Evolutionary conservation across 805 yeast genomes (phyloP), one percentile per base, ranked within the genome.

Genomic region (Teunomyces tritomae): DNA sequence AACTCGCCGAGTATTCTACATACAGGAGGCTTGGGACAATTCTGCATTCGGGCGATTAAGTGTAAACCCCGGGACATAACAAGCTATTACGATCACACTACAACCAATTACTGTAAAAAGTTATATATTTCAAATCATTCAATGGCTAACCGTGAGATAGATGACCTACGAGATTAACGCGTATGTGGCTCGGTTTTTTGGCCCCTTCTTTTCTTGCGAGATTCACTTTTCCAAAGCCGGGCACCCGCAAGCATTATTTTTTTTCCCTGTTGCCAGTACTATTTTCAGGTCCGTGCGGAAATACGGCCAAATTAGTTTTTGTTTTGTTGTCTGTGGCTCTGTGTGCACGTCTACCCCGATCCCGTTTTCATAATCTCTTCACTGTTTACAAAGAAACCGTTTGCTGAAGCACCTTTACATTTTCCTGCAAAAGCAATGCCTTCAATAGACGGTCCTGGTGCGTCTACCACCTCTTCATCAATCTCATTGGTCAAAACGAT

Each of bases 381-480:
- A 20, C 6, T 20, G 6, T 5, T 20, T 20, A 20, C 5, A 20
- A 20, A 20, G 24, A 20, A 20, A 20, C 24, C 24, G 24, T 4
- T 20, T 20, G 24, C 24, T 20, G 2, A 3, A 20, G 24, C 24
- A 20, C 24, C n/a, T n/a, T n/a, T 20, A 20, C 14, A 32, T 16
- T 17, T 32, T n/a, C 17, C 13, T 9, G 4, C 17, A 14, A 32
- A 32, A 32, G 3, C 34, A 32, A 57, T 58, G 62, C 57, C 61
- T 8, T 20, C 57, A 9, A 36, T 55, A 17, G 53, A 46, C 10
- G 49, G 47, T 3, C 68, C 65, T 10, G 70, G 67, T 11, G 87
- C 88, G 2, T 73, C 85, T 9, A 67, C 76, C 24, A 50, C 59
- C 1, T 84, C 91, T 1, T 85, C 92, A 2, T 68, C 78, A 14